Evolutionary conservation across 192 early-diverging fungal genomes (phyloP).

Genomic region (Rhizoclosmatium globosum): DNA sequence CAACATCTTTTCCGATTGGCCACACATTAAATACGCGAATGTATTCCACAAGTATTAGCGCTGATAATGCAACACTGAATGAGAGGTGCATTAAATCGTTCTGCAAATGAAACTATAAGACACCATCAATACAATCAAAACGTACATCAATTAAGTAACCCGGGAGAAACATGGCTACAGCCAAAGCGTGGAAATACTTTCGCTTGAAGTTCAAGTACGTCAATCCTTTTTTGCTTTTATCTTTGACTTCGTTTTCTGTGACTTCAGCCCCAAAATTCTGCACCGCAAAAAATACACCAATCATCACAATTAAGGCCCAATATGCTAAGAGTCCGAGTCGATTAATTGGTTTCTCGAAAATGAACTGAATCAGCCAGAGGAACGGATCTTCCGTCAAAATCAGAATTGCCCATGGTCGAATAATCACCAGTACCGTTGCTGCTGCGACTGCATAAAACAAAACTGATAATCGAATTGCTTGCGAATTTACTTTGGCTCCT

Average conservation of each 20-base stretch:
- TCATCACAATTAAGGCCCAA: slow-evolving; percentile 54
- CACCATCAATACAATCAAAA: not conserved
- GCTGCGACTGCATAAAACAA: slow-evolving; percentile 49
- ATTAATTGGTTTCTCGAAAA: slow-evolving; percentile 26
- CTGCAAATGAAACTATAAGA: slow-evolving; percentile 42
- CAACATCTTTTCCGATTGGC: slow-evolving; percentile 69
- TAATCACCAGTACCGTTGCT: slow-evolving; percentile 55
- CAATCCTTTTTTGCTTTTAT: slow-evolving; percentile 8
- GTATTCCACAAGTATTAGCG: slow-evolving; percentile 81
- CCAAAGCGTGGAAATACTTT: slow-evolving; percentile 88
- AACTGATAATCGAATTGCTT: slow-evolving; percentile 11
- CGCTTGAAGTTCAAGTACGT: slow-evolving; percentile 58
- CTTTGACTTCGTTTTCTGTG: not conserved
- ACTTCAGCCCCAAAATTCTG: not conserved
- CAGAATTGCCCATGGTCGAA: slow-evolving; percentile 62
- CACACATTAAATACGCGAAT: slow-evolving; percentile 79
- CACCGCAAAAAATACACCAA: slow-evolving; percentile 44
- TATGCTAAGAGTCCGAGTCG: slow-evolving; percentile 50
- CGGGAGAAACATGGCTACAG: slow-evolving; percentile 87
- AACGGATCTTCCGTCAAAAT: slow-evolving; percentile 65
- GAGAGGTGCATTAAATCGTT: slow-evolving; percentile 80
- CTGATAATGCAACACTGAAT: slow-evolving; percentile 78
- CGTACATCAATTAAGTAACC: slow-evolving; percentile 75
- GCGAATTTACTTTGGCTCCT: not conserved
- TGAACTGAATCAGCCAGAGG: slow-evolving; percentile 62